phyloP scores from a whole-genome alignment of 2,329 filamentous ascomycete genomes.

The Hymenoscyphus fraxineus region DNA sequence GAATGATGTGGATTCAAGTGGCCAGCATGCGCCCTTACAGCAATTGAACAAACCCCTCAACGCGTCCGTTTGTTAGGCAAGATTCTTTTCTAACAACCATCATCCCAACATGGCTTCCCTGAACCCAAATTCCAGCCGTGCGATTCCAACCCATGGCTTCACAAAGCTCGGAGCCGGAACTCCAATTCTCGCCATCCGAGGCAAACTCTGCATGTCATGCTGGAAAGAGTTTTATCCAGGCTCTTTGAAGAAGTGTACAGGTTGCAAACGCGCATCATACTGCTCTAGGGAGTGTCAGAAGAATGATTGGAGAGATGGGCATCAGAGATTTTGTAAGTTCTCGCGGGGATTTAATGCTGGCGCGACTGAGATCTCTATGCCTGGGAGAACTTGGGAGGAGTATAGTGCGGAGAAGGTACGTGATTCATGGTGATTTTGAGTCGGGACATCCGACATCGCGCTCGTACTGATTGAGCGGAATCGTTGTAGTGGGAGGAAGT shows the following conservation, averaged over 20 bases:
- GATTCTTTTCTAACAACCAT: background rate
- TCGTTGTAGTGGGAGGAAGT: constrained; percentile 15
- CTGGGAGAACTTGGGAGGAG: constrained; percentile 11
- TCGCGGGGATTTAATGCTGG: constrained; percentile 9
- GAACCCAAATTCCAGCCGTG: background rate
- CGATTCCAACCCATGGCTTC: background rate
- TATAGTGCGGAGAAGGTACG: constrained; percentile 17
- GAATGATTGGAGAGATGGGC: constrained; percentile 24
- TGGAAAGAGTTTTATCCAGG: background rate
- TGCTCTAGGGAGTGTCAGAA: constrained; percentile 29
- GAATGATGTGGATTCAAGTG: background rate
- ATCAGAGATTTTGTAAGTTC: constrained; percentile 17
- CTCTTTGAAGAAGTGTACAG: constrained; percentile 13
- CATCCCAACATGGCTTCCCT: background rate
- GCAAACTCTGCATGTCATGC: constrained; percentile 15
- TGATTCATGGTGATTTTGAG: background rate
- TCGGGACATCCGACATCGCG: background rate
- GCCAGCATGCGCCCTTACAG: background rate
- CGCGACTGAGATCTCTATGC: background rate
- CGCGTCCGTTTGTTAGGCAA: background rate
- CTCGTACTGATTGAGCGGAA: background rate
- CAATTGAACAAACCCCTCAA: background rate
- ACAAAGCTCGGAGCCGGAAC: constrained; percentile 4
- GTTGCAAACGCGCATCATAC: constrained; percentile 21
- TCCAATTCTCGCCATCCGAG: constrained; percentile 14